Evolutionary conservation across 1,284 basidiomycete species (phyloP), one percentile per base, ranked within the genome.

Genomic region (Apiotrichum montevideense): DNA sequence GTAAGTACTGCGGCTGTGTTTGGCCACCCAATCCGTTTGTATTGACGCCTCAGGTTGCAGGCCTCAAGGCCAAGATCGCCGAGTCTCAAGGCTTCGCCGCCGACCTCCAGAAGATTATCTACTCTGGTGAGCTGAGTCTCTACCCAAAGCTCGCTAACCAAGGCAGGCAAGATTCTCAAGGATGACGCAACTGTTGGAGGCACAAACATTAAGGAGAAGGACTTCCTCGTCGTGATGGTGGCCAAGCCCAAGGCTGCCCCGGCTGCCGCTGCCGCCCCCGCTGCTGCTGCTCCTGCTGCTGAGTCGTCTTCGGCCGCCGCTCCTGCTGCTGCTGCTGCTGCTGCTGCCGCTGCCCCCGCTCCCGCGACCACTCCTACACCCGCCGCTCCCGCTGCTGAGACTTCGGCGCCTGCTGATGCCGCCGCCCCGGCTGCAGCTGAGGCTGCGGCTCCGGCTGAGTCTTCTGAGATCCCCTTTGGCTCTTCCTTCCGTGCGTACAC

Each of bases 221-320:
- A 97, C 75, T 99, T 99, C 80, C 80, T 98, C 58, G 96, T 99
- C 15, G 84, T 98, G 48, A 98, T 98, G 95, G 90, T 98, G 46
- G 86, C 91, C 54, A 98, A 97, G 69, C 70, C 76, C 46, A 77
- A 78, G 65, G 70, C 66, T 40, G 56, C 69, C n/a, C 61, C 74
- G 6, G 35, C 48, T 8, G 62, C 74, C 33, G 69, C 70, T 35
- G 69, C 65, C 4, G 49, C 78, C 6, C 61, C 71, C 6, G 63
- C 78, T 2, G 55, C 74, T 0, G 62, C 68, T 33, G 62, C 79
- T 15, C 50, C 66, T 9, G 65, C 79, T 11, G 63, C 77, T 35
- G 64, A 42, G 34, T 42, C 52, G 7, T 46, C 55, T 5, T 29
- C 55, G 35, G 46, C 55, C 34, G 46, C 35, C 34, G 21, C 67